Evolutionary conservation across 805 yeast species (phyloP).

Genomic region (Isabelozyma pseudorhagii): DNA sequence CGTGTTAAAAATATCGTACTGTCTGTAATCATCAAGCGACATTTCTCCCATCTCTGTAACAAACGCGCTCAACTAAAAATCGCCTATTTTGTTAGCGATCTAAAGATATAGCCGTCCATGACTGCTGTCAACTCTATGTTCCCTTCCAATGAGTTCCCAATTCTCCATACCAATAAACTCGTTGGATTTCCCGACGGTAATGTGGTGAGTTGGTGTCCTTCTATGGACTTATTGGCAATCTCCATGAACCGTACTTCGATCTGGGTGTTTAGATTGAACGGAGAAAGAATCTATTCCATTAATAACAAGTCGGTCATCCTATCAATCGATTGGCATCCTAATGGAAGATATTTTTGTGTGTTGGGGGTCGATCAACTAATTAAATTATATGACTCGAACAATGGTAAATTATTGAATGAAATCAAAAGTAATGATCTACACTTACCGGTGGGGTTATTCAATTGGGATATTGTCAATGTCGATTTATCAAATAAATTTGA

Average conservation of each 20-base stretch:
- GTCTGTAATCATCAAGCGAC: too few relatives aligned
- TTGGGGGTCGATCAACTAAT: constrained; percentile 42
- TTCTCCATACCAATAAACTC: constrained; percentile 8
- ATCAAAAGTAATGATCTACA: constrained; percentile 12
- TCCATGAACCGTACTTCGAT: constrained; percentile 48
- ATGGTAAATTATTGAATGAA: constrained; percentile 37
- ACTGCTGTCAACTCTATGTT: too few relatives aligned
- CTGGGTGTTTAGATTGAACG: constrained; percentile 52
- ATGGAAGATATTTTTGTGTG: constrained; percentile 42
- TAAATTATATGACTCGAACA: constrained; percentile 44
- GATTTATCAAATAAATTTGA: constrained; percentile 6
- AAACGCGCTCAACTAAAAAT: not conserved
- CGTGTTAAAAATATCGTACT: too few relatives aligned
- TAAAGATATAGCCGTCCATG: too few relatives aligned
- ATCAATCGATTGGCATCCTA: constrained; percentile 28
- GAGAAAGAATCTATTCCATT: constrained; percentile 51
- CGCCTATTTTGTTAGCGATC: not conserved
- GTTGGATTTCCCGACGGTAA: constrained; percentile 33
- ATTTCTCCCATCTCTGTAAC: too few relatives aligned
- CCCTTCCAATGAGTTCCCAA: not conserved
- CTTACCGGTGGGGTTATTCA: constrained; percentile 11
- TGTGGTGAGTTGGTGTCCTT: constrained; percentile 47
- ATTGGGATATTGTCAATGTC: constrained; percentile 8
- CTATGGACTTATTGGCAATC: constrained; percentile 50
- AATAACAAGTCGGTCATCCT: constrained; percentile 31